phyloP scores from a whole-genome alignment of 768 basidiomycete genomes.

The Steccherinum ochraceum region DNA sequence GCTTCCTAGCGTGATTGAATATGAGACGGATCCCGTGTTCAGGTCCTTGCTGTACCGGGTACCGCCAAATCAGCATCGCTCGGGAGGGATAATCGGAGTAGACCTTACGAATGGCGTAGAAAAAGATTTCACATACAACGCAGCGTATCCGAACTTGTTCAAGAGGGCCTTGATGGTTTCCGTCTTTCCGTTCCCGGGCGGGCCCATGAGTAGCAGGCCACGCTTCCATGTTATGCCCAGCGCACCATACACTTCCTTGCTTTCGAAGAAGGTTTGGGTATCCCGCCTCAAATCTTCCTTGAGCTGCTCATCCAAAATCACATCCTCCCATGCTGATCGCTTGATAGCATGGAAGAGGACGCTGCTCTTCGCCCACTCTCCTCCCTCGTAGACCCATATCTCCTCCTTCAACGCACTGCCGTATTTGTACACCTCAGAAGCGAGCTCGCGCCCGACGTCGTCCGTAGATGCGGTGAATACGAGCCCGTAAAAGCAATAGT shows the following conservation, averaged over 20 bases:
- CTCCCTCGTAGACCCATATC: slow-evolving; percentile 32
- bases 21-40: slow-evolving; percentile 26
- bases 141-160: slow-evolving; percentile 21
- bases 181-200: slow-evolving; percentile 34
- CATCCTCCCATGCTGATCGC: slow-evolving; percentile 26
- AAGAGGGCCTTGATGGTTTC: slow-evolving; percentile 29
- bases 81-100: neutral
- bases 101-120: slow-evolving; percentile 20
- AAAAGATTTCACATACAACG: slow-evolving; percentile 38
- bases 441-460: slow-evolving; percentile 8
- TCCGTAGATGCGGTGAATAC: slow-evolving; percentile 10
- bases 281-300: slow-evolving; percentile 29
- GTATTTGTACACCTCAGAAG: slow-evolving; percentile 11
- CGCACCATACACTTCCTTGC: slow-evolving; percentile 30
- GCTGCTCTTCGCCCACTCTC: slow-evolving; percentile 26
- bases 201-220: slow-evolving; percentile 20
- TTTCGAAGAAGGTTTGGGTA: slow-evolving; percentile 32
- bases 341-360: slow-evolving; percentile 20
- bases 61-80: neutral
- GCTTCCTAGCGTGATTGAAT: slow-evolving; percentile 29
- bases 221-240: slow-evolving; percentile 33
- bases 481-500: slow-evolving; percentile 5
- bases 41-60: slow-evolving; percentile 8
- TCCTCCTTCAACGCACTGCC: slow-evolving; percentile 17
- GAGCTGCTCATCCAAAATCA: slow-evolving; percentile 28